Conservation (phyloP, 257 asterid genomes). For the Plantago major region DNA sequence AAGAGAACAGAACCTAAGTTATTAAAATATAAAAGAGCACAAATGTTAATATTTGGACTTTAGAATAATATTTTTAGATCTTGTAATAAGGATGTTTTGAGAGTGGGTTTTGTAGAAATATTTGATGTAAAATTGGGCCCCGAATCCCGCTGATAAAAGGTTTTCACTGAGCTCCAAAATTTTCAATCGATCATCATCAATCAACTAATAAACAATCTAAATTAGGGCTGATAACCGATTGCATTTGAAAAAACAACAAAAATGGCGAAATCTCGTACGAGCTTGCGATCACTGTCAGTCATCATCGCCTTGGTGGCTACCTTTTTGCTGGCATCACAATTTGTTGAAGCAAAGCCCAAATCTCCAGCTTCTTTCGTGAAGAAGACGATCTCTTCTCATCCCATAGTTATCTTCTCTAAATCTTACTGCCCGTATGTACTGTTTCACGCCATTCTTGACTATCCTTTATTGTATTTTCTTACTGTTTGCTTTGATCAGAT, state of each 20-base stretch:
- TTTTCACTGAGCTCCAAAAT: too few relatives aligned
- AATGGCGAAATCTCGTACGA: slow-evolving; percentile 26
- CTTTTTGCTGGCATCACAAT: slow-evolving; percentile 27
- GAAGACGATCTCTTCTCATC: slow-evolving; percentile 59
- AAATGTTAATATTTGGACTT: too few relatives aligned
- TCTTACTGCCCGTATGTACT: slow-evolving; percentile 76
- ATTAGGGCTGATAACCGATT: too few relatives aligned
- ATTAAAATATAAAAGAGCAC: too few relatives aligned
- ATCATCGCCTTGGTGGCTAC: slow-evolving; percentile 24
- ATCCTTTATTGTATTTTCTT: neutral
- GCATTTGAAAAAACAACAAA: neutral
- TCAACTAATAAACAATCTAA: too few relatives aligned
- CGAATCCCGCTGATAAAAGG: too few relatives aligned
- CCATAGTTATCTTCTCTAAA: slow-evolving; percentile 83
- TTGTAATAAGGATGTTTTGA: too few relatives aligned
- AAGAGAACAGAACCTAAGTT: too few relatives aligned
- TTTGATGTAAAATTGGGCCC: too few relatives aligned
- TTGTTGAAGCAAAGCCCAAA: slow-evolving; percentile 34
- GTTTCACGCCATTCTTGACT: neutral
- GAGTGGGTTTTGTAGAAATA: too few relatives aligned
- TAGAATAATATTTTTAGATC: too few relatives aligned
- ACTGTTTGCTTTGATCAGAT: neutral
- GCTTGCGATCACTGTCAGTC: slow-evolving; percentile 14
- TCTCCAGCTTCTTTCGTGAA: slow-evolving; percentile 45
- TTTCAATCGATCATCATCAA: too few relatives aligned